These are phyloP conservation scores for Torulaspora maleeae DNA, from an alignment of 805 yeast species.

Conservation along the genomic window DNA sequence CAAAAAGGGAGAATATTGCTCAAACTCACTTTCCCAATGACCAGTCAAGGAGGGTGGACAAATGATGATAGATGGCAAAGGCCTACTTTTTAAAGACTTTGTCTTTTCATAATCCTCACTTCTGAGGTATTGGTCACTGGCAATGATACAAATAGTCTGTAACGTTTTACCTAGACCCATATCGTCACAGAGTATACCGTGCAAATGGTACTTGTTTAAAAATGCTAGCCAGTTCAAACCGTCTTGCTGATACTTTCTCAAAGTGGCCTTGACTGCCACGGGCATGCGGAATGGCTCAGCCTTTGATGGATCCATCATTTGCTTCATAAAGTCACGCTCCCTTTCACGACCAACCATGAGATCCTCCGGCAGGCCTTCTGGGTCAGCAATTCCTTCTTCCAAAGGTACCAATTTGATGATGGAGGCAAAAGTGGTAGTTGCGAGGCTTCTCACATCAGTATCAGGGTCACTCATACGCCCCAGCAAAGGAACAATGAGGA, in stretches of 20 bases:
- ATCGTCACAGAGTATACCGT: constrained; percentile 97
- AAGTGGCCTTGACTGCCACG: constrained; percentile 84
- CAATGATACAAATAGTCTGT: constrained; percentile 94
- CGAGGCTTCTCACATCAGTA: constrained; percentile 77
- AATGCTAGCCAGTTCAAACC: constrained; percentile 98
- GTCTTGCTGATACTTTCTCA: constrained; percentile 94
- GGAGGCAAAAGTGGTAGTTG: constrained; percentile 95
- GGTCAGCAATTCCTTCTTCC: constrained; percentile 96
- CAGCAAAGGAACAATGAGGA: constrained; percentile 89
- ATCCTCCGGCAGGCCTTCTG: constrained; percentile 81
- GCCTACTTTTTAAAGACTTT: constrained; percentile 58
- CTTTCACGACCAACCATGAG: constrained; percentile 83
- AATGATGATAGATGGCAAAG: constrained; percentile 76
- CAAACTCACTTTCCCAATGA: constrained; percentile 96
- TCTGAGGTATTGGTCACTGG: constrained; percentile 90
- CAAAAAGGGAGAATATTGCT: constrained; percentile 83
- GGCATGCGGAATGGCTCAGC: constrained; percentile 85
- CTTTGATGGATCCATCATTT: constrained; percentile 95
- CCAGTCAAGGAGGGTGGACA: constrained; percentile 99
- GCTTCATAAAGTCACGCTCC: constrained; percentile 90
- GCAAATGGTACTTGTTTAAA: constrained; percentile 87
- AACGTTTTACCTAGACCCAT: constrained; percentile 98
- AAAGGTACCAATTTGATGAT: constrained; percentile 92
- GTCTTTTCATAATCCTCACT: constrained; percentile 61
- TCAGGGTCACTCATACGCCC: constrained; percentile 98